A percentile compares a stretch with the other conserved stretches of the same genome.
These are phyloP conservation scores for Biscogniauxia mediterranea DNA, from an alignment of 2,329 filamentous ascomycete species.

Conservation along the genomic window DNA sequence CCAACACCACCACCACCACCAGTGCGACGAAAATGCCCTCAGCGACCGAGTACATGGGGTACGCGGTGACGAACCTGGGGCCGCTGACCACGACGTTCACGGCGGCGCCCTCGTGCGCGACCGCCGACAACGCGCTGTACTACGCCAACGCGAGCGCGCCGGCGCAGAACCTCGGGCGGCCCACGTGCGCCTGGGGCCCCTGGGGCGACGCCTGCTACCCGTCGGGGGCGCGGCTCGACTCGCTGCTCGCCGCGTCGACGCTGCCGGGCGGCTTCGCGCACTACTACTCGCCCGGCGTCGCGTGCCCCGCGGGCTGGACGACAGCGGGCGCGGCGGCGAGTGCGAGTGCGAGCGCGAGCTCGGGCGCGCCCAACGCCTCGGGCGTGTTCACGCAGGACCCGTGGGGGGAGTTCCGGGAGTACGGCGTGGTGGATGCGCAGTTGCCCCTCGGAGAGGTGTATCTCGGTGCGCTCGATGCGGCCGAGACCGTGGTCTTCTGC, in stretches of 20 bases:
- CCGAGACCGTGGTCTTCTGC: neutral
- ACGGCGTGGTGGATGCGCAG: neutral
- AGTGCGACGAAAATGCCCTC: neutral
- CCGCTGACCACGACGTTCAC: neutral
- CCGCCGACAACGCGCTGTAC: neutral
- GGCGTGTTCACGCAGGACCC: neutral
- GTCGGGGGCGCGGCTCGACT: neutral
- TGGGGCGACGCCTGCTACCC: neutral
- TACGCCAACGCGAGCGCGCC: neutral
- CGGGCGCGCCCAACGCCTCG: too few species aligned
- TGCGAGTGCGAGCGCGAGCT: too few species aligned
- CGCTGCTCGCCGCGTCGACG: neutral
- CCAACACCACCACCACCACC: neutral
- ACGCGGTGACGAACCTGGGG: neutral
- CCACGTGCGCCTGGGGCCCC: neutral
- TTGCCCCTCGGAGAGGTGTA: neutral
- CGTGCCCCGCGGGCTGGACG: neutral
- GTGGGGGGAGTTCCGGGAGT: neutral
- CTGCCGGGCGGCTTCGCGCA: neutral
- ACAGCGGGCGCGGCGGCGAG: neutral
- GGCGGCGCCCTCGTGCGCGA: neutral
- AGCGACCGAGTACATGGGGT: neutral
- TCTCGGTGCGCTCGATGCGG: neutral
- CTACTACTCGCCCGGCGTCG: neutral
- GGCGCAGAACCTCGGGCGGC: too few species aligned